Conservation (phyloP, 345 rosid species). For the Linum usitatissimum region DNA sequence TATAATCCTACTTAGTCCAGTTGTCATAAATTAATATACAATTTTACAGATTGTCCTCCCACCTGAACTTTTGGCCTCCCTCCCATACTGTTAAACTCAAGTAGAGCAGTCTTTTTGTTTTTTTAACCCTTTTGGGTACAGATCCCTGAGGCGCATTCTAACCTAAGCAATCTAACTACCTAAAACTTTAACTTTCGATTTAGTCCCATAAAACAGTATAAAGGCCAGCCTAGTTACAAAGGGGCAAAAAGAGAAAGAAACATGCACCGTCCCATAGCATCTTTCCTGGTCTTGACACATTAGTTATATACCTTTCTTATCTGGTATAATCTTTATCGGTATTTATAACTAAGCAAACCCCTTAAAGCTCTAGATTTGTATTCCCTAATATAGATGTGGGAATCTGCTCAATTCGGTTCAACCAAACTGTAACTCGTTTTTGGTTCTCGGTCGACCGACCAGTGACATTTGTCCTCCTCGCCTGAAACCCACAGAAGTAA, state of each 20-base stretch:
- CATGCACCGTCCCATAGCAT: not conserved
- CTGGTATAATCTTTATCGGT: not conserved
- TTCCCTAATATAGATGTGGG: constrained; percentile 8
- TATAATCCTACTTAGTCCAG: not conserved
- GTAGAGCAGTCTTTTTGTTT: not conserved
- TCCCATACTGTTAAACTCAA: not conserved
- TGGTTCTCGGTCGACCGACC: too few species aligned
- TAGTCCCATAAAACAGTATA: constrained; percentile 36
- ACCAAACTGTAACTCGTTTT: too few species aligned
- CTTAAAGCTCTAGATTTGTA: constrained; percentile 13
- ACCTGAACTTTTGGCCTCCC: not conserved
- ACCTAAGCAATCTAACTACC: constrained; percentile 8
- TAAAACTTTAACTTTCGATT: constrained; percentile 33
- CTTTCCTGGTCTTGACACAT: not conserved
- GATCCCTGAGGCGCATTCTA: constrained; percentile 13
- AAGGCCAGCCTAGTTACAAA: constrained; percentile 17
- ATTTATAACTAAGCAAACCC: not conserved
- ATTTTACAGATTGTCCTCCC: not conserved
- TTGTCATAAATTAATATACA: not conserved
- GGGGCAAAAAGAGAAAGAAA: constrained; percentile 14
- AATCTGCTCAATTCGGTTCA: too few species aligned
- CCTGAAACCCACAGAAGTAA: too few species aligned
- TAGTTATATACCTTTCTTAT: constrained; percentile 1
- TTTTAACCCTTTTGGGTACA: not conserved
- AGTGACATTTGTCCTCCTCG: too few species aligned